Conservation (phyloP, 192 early-diverging fungal species). For the Globomyces pollinis-pini region DNA sequence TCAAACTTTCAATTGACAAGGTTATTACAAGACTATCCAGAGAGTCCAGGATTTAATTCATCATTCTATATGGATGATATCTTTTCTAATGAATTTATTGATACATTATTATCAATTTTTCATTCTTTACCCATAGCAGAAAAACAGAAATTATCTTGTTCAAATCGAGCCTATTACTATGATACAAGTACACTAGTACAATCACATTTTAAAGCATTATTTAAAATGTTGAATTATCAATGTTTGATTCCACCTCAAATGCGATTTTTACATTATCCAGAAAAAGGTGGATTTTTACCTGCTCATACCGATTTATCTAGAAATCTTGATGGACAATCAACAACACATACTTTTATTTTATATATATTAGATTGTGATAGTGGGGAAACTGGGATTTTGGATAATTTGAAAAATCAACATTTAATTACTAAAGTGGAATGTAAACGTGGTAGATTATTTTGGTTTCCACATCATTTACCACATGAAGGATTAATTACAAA, state of each 20-base stretch:
- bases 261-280: not conserved
- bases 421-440: not conserved
- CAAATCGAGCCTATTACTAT: constrained; percentile 2
- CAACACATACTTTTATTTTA: constrained; percentile 6
- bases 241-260: not conserved
- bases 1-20: too few relatives aligned
- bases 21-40: not conserved
- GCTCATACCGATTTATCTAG: constrained; percentile 7
- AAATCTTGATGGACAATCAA: not conserved
- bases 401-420: not conserved
- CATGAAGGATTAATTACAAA: not conserved
- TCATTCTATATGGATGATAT: not conserved
- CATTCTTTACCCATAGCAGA: not conserved
- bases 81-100: constrained; percentile 3
- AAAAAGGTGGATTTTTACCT: not conserved
- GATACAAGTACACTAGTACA: not conserved
- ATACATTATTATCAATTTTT: not conserved
- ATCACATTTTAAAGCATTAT: not conserved
- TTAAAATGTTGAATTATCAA: not conserved
- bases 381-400: constrained; percentile 3
- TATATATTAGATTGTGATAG: constrained; percentile 1
- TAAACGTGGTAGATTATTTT: not conserved
- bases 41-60: not conserved
- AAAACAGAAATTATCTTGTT: constrained; percentile 5
- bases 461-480: constrained; percentile 7